phyloP scores from a whole-genome alignment of 176 grass and related monocot species.

The Zoysia pacifica region DNA sequence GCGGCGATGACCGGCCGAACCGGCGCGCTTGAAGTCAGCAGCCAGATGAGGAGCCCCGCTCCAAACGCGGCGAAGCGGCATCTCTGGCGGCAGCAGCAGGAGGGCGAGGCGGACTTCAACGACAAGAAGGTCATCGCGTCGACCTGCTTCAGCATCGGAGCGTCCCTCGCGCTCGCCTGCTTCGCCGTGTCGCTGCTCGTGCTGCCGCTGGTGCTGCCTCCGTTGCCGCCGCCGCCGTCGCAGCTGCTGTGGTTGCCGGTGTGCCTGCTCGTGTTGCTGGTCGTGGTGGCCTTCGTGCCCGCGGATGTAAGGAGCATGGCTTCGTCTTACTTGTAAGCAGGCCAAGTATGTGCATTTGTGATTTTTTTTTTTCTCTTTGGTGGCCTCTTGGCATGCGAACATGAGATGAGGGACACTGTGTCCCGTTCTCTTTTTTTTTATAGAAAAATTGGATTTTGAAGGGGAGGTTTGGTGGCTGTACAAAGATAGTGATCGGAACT shows the following conservation, averaged over 20 bases:
- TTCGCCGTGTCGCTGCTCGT: constrained; percentile 58
- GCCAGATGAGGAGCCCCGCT: constrained; percentile 33
- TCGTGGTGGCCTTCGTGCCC: constrained; percentile 67
- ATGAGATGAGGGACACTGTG: constrained; percentile 34
- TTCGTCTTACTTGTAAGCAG: constrained; percentile 64
- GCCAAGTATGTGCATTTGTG: too few relatives aligned
- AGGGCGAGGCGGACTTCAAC: constrained; percentile 25
- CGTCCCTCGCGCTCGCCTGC: constrained; percentile 55
- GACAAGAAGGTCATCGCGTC: constrained; percentile 38
- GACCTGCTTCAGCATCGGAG: constrained; percentile 54
- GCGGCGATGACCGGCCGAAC: background rate
- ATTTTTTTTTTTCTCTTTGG: background rate
- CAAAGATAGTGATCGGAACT: too few relatives aligned
- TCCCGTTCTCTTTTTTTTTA: background rate
- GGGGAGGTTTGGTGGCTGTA: constrained; percentile 11
- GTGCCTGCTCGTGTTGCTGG: constrained; percentile 60
- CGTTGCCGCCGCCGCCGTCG: constrained; percentile 65
- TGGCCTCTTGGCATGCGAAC: constrained; percentile 32
- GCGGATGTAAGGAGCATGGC: constrained; percentile 57
- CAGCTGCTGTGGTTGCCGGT: constrained; percentile 64
- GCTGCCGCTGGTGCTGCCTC: constrained; percentile 76
- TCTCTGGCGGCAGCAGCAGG: constrained; percentile 29
- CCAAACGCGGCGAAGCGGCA: constrained; percentile 28
- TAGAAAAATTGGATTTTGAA: constrained; percentile 26
- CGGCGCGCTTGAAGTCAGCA: constrained; percentile 7